Base-by-base conservation (phyloP, 228 moss, liverwort and hornwort genomes). In the Sphagnum magellanicum region DNA sequence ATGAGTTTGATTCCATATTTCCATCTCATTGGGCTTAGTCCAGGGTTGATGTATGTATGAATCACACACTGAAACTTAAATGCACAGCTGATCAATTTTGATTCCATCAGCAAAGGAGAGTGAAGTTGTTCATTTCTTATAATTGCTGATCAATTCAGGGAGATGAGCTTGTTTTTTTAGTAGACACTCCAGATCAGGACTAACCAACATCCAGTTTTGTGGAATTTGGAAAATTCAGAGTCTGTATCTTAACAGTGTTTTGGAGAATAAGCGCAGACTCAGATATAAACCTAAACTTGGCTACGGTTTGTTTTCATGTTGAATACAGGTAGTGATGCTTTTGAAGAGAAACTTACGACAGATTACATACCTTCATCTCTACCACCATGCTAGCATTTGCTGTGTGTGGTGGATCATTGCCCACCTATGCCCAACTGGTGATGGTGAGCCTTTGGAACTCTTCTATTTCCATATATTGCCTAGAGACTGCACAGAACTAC, bases 381-480 rank as follows among this genome's bases (percentile, higher is more conserved):
- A 95, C 64, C 93, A 93, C 74, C 93, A 93, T 49, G 81, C 90
- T 6, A 90, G 83, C 71, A 93, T 93, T 67, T 79, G 90, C 13
- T 77, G 90, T 52, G 79, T 93, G 6, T 93, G 93, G 90, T 93
- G 93, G 93, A 81, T 87, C 63, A 80, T 93, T 61, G 80, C 87
- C 81, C 85, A 93, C 62, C 68, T 66, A 15, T 66, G 6, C 58
- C 93, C 95, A 48, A 78, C 81, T 11, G 95, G 80, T 65, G 87
- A 84, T 65, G 89, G 95, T 90, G 72, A 75, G 84, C 69, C 32
- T 4, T 6, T 8, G 14, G 10, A 13, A 6, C 8, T 48, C 49
- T 64, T 50, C 48, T 13, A 9, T 64, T 64, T 64, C 64, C 48
- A 4, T 10, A 9, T 7, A 4, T 32, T 47, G 49, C 6, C 65